phyloP scores from a whole-genome alignment of 2,329 filamentous ascomycete genomes.

The Gaeumannomyces sp. region DNA sequence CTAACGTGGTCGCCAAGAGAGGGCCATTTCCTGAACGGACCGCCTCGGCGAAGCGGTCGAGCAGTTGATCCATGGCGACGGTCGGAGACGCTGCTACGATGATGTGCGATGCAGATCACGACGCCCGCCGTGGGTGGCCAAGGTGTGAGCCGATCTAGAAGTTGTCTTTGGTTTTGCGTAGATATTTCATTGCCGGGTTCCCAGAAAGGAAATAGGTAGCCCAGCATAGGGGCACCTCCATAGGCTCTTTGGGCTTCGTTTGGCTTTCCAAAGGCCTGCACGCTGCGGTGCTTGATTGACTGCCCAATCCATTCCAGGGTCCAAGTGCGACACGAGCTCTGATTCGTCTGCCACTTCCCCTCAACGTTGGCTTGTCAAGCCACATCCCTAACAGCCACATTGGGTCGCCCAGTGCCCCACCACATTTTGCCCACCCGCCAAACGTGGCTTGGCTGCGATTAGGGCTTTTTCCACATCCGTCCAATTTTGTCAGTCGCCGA shows the following conservation, averaged over 20 bases:
- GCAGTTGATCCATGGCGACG: slow-evolving; percentile 61
- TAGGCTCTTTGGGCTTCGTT: neutral
- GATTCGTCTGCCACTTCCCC: neutral
- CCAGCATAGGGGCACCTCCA: neutral
- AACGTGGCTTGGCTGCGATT: slow-evolving; percentile 1
- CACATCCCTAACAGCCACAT: neutral
- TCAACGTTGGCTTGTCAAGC: neutral
- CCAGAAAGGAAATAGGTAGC: neutral
- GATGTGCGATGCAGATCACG: neutral
- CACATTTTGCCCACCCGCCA: neutral
- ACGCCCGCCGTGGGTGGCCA: no score
- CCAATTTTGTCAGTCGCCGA: slow-evolving; percentile 4
- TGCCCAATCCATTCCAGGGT: neutral
- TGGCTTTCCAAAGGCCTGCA: neutral
- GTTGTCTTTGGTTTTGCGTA: neutral
- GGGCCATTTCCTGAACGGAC: slow-evolving; percentile 62
- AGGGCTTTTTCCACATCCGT: slow-evolving; percentile 4
- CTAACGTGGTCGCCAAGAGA: slow-evolving; percentile 66
- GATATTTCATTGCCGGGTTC: neutral
- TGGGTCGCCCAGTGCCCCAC: neutral
- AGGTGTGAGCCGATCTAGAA: neutral
- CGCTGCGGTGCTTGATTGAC: no score
- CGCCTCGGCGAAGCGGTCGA: slow-evolving; percentile 67
- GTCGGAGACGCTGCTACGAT: no score
- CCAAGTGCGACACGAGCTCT: neutral